phyloP scores from a whole-genome alignment of 495 filamentous ascomycete genomes.

The Aspergillus incahuasiensis region DNA sequence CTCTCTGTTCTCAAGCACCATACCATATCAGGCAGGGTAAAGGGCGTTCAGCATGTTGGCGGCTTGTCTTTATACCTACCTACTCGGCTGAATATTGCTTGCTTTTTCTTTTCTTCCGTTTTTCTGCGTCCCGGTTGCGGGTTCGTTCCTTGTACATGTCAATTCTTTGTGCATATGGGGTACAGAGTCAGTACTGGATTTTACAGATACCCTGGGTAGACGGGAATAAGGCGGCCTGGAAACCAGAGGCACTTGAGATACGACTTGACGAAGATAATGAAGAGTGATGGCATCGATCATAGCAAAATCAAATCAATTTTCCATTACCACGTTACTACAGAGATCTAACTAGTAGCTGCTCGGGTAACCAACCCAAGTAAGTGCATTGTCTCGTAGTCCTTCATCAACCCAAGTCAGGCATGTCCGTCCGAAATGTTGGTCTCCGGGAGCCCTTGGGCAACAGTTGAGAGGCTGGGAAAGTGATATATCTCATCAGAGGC shows the following conservation, averaged over 20 bases:
- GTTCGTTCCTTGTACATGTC: neutral
- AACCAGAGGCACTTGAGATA: neutral
- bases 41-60: neutral
- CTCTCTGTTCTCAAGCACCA: neutral
- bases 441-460: too few relatives aligned
- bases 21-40: neutral
- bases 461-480: too few relatives aligned
- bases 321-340: neutral
- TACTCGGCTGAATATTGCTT: neutral
- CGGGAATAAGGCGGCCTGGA: neutral
- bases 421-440: too few relatives aligned
- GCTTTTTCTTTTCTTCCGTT: neutral
- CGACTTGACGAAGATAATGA: conserved; percentile 9
- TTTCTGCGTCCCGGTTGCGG: neutral
- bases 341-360: neutral
- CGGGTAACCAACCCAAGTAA: neutral
- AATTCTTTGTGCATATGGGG: neutral
- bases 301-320: neutral
- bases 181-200: neutral
- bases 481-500: too few relatives aligned
- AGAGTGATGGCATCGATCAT: neutral
- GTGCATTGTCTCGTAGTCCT: too few relatives aligned
- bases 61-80: neutral
- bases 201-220: neutral
- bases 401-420: too few relatives aligned